phyloP scores from a whole-genome alignment of 768 basidiomycete genomes.

The Termitomyces heimii region DNA sequence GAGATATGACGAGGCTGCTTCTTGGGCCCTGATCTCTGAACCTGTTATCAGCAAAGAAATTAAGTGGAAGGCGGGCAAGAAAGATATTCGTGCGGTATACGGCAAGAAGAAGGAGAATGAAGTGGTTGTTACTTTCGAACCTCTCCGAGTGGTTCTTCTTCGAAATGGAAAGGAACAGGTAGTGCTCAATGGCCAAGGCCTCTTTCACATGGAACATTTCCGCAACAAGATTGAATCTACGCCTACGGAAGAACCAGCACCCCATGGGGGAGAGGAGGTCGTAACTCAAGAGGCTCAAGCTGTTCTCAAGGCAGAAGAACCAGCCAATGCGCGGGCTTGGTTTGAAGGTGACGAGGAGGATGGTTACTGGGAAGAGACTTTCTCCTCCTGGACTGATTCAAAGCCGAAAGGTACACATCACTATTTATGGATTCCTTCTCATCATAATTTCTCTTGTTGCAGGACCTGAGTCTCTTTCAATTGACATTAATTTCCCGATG shows the following conservation, averaged over 20 bases:
- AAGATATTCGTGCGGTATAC: constrained; percentile 57
- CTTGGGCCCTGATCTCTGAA: constrained; percentile 79
- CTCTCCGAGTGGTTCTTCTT: constrained; percentile 68
- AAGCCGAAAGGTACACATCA: constrained; percentile 83
- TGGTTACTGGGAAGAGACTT: constrained; percentile 87
- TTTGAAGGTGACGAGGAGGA: constrained; percentile 87
- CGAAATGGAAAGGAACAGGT: constrained; percentile 78
- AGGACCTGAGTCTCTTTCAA: constrained; percentile 92
- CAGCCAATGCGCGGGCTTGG: constrained; percentile 55
- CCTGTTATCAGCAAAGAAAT: constrained; percentile 58
- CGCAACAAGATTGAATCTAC: constrained; percentile 51
- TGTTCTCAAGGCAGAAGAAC: constrained; percentile 45
- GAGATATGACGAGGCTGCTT: constrained; percentile 88
- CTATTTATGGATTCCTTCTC: neutral
- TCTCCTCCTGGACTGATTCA: constrained; percentile 80
- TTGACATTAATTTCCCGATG: constrained; percentile 92
- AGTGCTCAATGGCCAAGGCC: constrained; percentile 80
- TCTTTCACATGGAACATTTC: constrained; percentile 99
- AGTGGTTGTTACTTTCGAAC: constrained; percentile 66
- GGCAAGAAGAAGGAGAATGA: constrained; percentile 59
- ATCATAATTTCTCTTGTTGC: neutral
- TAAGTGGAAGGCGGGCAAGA: constrained; percentile 62
- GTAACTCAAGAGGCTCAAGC: constrained; percentile 37
- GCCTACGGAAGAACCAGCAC: constrained; percentile 33
- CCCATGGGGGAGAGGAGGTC: constrained; percentile 38